A percentile compares a stretch with the other conserved stretches of the same genome.
phyloP scores from a whole-genome alignment of 2,329 filamentous ascomycete species.

The Ophiostoma triangulosporum region DNA sequence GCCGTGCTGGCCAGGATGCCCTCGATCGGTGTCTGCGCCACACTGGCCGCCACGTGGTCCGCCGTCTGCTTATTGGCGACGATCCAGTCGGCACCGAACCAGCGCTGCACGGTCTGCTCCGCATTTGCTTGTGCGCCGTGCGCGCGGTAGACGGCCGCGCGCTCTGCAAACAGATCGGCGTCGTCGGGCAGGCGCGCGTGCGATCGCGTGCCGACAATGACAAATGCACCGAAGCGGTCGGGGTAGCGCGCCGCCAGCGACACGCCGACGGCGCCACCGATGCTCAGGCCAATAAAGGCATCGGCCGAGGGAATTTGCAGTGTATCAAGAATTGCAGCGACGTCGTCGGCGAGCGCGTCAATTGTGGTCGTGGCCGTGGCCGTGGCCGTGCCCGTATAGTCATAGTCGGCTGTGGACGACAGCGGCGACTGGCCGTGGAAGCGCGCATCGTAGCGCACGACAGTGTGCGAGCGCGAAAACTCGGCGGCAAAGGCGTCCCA shows the following conservation, averaged over 20 bases:
- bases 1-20: slow-evolving; percentile 3
- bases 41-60: not conserved
- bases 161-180: not conserved
- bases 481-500: slow-evolving; percentile 6
- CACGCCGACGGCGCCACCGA: slow-evolving; percentile 7
- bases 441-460: slow-evolving; percentile 8
- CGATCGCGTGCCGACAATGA: slow-evolving; percentile 5
- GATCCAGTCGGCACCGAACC: not conserved
- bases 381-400: not conserved
- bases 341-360: slow-evolving; percentile 8
- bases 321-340: not conserved
- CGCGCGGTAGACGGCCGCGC: not conserved
- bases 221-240: slow-evolving; percentile 1
- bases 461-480: slow-evolving; percentile 7
- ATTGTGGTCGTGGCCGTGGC: not conserved
- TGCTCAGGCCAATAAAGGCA: slow-evolving; percentile 6
- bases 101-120: slow-evolving; percentile 7
- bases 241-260: slow-evolving; percentile 7
- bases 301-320: not conserved
- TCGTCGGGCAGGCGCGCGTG: not conserved
- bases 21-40: slow-evolving; percentile 5
- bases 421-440: slow-evolving; percentile 7
- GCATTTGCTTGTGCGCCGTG: slow-evolving; percentile 1
- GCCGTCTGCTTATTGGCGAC: not conserved
- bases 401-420: not conserved